A percentile compares a stretch with the other conserved stretches of the same genome.
phyloP scores from a whole-genome alignment of 805 yeast genomes.

The Yarrowia divulgata region DNA sequence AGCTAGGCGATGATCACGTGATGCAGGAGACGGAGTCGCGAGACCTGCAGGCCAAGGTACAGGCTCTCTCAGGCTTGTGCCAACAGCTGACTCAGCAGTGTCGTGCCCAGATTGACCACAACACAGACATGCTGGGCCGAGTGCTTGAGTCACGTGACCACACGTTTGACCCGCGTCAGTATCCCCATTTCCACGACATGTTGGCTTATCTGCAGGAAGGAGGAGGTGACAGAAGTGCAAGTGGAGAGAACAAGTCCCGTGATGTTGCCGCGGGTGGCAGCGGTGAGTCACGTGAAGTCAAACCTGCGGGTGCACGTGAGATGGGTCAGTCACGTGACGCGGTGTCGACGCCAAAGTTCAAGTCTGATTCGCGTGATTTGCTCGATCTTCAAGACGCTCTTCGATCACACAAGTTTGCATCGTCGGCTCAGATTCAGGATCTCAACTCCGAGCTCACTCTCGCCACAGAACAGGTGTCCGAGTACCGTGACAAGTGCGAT shows the following conservation, averaged over 20 bases:
- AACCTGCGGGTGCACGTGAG: neutral
- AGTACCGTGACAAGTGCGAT: conserved; percentile 48
- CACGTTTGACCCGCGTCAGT: conserved; percentile 8
- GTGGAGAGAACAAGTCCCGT: neutral
- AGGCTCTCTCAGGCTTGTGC: neutral
- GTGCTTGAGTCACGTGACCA: conserved; percentile 14
- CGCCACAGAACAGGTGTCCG: conserved; percentile 44
- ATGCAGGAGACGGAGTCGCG: conserved; percentile 1
- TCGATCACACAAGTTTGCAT: conserved; percentile 44
- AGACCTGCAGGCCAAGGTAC: conserved; percentile 8
- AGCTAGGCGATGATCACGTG: conserved; percentile 19
- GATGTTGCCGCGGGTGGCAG: neutral
- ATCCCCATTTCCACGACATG: conserved; percentile 32
- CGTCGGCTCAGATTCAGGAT: conserved; percentile 45
- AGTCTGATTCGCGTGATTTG: conserved; percentile 41
- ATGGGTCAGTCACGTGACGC: neutral
- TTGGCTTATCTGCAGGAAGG: conserved; percentile 17
- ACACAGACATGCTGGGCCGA: conserved; percentile 24
- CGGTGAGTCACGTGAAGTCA: neutral
- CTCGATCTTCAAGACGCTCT: conserved; percentile 44
- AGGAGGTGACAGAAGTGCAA: too few relatives aligned
- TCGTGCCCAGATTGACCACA: conserved; percentile 16
- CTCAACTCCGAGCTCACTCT: conserved; percentile 44
- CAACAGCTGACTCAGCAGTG: conserved; percentile 37
- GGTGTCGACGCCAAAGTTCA: neutral